phyloP scores from a whole-genome alignment of 1,284 basidiomycete genomes.

The Phellinidium pouzarii region DNA sequence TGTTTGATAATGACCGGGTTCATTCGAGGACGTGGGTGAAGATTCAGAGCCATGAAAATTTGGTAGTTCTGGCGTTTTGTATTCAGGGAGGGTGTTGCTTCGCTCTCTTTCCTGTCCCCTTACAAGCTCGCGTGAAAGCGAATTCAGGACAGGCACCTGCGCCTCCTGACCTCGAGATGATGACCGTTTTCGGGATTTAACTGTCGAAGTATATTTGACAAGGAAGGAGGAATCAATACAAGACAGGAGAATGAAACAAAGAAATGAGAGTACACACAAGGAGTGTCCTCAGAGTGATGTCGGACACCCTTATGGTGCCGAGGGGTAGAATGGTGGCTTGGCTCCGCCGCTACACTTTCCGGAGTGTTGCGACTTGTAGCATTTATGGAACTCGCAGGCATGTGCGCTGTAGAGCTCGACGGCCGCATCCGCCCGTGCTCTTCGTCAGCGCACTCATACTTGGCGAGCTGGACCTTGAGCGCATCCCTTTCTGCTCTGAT shows the following conservation, averaged over 20 bases:
- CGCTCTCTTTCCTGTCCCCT: slow-evolving; percentile 22
- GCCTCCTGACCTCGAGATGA: slow-evolving; percentile 22
- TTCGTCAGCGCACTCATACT: slow-evolving; percentile 29
- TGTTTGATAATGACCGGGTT: slow-evolving; percentile 21
- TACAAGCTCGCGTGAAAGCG: slow-evolving; percentile 35
- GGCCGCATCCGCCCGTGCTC: slow-evolving; percentile 22
- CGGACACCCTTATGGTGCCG: slow-evolving; percentile 25
- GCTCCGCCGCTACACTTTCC: slow-evolving; percentile 16
- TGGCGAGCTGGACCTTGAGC: slow-evolving; percentile 46
- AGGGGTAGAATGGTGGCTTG: slow-evolving; percentile 20
- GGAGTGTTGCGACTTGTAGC: slow-evolving; percentile 1
- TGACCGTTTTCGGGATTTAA: slow-evolving; percentile 21
- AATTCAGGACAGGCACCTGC: slow-evolving; percentile 22
- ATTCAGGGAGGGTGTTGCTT: slow-evolving; percentile 21
- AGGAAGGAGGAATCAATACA: not conserved
- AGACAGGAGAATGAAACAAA: slow-evolving; percentile 13
- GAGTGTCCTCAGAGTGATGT: slow-evolving; percentile 45
- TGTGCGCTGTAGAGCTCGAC: slow-evolving; percentile 7
- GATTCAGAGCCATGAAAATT: slow-evolving; percentile 19
- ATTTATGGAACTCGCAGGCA: not conserved
- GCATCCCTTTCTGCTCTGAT: slow-evolving; percentile 74
- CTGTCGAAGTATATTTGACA: not conserved
- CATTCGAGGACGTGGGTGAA: slow-evolving; percentile 27
- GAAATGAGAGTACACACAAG: slow-evolving; percentile 35
- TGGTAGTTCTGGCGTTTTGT: slow-evolving; percentile 6